Evolutionary conservation across 352 stramenopile species (phyloP), one percentile per base, ranked within the genome.

Genomic region (Globisporangium splendens): DNA sequence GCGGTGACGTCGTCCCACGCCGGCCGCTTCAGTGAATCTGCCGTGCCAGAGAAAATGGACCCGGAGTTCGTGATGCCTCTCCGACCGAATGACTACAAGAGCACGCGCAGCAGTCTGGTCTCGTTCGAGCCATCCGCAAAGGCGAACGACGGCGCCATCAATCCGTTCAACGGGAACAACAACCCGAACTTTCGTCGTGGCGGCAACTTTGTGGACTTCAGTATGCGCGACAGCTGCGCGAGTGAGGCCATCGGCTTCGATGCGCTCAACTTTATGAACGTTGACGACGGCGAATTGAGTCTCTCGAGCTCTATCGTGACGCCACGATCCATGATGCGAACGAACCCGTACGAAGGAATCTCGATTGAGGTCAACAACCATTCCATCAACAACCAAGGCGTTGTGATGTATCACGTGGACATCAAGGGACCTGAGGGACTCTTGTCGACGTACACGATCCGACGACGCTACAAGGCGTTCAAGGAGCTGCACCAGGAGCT

Each of bases 361-460:
- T 73, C 62, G 0, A 63, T 81, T 17, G 72, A 81, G 10, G 72
- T 84, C 24, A 82, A 68, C 52, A 77, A 70, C 64, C 70, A 84
- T 52, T 84, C 75, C 58, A 68, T 84, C 54, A 72, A 70, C 67
- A 79, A 68, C 51, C 61, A 84, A 42, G 75, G 75, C 21, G 68
- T 79, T 38, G 85, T 95, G 55, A 91, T 95, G 81, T 95, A 95
- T 60, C 85, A 95, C 66, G 83, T 95, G 50, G 85, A 95, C 53
- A 90, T 95, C 46, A 88, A 91, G 59, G 80, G 79, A 10, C 83
- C 83, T 0, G 71, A 91, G 31, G 82, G 82, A 0, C 65, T 91
- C 50, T 62, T 93, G 13, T 89, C 79, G 41, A 91, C 85, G 4
- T 95, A 95, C 75, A 95, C 85, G 6, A 95, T 95, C 65, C 83